phyloP scores from a whole-genome alignment of 768 basidiomycete species.

The Termitomyces sp. region DNA sequence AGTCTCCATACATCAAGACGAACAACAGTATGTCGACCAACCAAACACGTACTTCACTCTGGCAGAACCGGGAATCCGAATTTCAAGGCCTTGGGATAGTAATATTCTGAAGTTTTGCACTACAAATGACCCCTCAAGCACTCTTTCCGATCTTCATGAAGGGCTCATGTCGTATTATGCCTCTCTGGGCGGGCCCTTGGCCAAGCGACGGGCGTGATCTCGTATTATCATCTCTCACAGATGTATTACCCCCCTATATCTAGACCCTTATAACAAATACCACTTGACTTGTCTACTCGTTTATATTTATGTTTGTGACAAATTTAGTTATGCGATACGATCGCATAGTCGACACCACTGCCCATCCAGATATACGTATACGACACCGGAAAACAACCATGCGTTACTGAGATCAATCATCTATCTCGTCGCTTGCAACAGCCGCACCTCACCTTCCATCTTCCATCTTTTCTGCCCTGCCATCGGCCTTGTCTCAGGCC shows the following conservation, averaged over 20 bases:
- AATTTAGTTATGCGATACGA: no score
- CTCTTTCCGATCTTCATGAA: no score
- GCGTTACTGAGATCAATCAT: slow-evolving; percentile 38
- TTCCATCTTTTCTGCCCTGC: slow-evolving; percentile 8
- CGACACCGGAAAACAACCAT: slow-evolving; percentile 29
- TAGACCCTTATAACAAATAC: neutral
- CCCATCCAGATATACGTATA: slow-evolving; percentile 42
- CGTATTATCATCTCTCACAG: neutral
- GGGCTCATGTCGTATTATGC: no score
- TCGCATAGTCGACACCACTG: slow-evolving; percentile 42
- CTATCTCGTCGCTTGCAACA: slow-evolving; percentile 11
- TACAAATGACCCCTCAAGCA: no score
- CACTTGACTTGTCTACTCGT: slow-evolving; percentile 6
- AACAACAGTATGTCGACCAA: no score
- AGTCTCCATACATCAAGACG: no score
- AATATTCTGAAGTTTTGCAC: no score
- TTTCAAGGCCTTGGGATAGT: no score
- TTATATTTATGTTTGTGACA: neutral
- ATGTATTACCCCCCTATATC: neutral
- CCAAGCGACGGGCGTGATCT: slow-evolving; percentile 64
- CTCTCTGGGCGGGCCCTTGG: no score
- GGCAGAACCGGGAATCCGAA: no score
- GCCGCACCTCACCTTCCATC: no score
- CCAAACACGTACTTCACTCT: no score
- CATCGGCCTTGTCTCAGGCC: neutral